Base-by-base conservation (phyloP, 2,329 filamentous ascomycete species). In the Pyricularia grisea region DNA sequence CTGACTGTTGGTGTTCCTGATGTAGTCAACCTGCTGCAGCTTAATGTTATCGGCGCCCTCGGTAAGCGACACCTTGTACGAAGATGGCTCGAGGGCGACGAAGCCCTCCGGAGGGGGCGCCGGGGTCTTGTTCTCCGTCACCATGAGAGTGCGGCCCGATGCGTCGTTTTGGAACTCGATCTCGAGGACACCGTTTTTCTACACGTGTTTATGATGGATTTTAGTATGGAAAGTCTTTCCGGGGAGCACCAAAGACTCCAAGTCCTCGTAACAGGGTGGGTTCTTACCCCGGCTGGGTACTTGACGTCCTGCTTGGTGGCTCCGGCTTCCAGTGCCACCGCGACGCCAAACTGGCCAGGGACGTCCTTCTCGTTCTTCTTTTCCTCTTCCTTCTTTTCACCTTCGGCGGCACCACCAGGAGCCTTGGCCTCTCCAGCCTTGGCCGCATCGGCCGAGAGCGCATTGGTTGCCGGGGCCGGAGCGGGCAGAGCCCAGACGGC, bases 21-120 rank as follows among this genome's bases (percentile, higher is more conserved):
- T 77, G 71, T 78, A 81, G 70, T 81, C 79, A 33, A 81, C 75
- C 74, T 80, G 80, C 30, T 76, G 74, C 6, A 81, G 73, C 0
- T 78, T 79, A 25, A 79, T 69, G 42, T 74, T 70, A 5, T 72
- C 72, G 17, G 76, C 71, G 14, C 76, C 78, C 2, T 77, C 77
- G 4, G 74, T 72, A 2, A 81, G 70, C 23, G 73, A 72, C 65
- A 81, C 74, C 42, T 74, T 72, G 72, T 77, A 81, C 1, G 79
- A 79, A 30, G 75, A 73, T 4, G 77, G 74, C 70, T 81, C 79
- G n/a, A 80, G 72, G 6, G 75, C 74, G 12, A 73, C 71, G 72
- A 81, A 81, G 17, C 79, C 79, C 2, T 74, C 68, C 0, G 79
- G 80, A 1, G 70, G 17, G 0, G 79, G 68, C 2, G 76, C 69